Base-by-base conservation (phyloP, 2,329 filamentous ascomycete genomes). In the Diaporthe eres region DNA sequence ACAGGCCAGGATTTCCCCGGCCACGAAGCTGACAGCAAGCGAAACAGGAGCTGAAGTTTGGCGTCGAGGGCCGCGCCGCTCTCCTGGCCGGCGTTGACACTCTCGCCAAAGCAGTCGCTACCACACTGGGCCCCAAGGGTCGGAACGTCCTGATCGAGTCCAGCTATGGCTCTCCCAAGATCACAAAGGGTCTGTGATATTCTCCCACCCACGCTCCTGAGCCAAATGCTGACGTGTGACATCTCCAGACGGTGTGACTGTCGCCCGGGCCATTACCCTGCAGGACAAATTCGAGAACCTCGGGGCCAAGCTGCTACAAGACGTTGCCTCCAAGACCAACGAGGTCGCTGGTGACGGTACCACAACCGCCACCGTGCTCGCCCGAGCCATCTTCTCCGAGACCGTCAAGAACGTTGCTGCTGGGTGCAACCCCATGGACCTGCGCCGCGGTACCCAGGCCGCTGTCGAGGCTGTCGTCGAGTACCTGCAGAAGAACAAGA, bases 231-330 rank as follows among this genome's bases (percentile, higher is more conserved):
- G 28, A 75, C 72, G 39, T 17, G 13, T 61, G 8, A 34, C 34
- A 22, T 51, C 31, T 5, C 37, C 72, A 96, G 94, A 97, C 86
- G 94, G 94, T 92, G 94, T 97, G 63, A 96, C 94, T 81, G 94
- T 97, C 81, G 94, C 94, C 81, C 96, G 94, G 88, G 95, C 96
- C 78, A 94, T 99, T 83, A 92, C 91, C 79, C 92, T 99, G 80
- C 93, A 99, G 91, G 97, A 99, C 91, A 98, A 98, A 89, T 99
- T 98, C 87, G 97, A 99, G 90, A 99, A 99, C 90, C 94, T 99
- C 81, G 97, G 97, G 85, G 97, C 97, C 82, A 94, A 95, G 84
- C 92, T 99, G 80, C 92, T 99, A 81, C 96, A 98, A 88, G 97
- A 99, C 87, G 97, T 99, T 80, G 97, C 97, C 82, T 97, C 95